Base-by-base conservation (phyloP, 2,329 filamentous ascomycete species). In the Diaporthe vaccinii region DNA sequence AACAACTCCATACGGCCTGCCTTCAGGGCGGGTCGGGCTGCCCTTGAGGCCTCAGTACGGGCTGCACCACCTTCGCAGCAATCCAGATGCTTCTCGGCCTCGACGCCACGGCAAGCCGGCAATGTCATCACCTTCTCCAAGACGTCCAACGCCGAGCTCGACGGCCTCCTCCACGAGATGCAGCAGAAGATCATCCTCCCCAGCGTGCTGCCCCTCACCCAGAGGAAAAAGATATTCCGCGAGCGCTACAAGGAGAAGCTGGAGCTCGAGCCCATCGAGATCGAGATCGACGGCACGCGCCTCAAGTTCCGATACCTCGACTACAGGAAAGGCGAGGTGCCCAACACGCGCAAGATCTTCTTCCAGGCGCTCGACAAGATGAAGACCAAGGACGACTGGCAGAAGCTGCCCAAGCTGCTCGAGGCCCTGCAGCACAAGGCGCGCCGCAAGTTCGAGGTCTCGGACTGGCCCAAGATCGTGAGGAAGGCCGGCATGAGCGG, bases 121-220 rank as follows among this genome's bases (percentile, higher is more conserved):
- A 78, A 82, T 68, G 83, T 87, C 76, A 82, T 88, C 74, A 78
- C 81, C 74, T 92, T 92, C 80, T 81, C 84, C 10, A 84, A 86
- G 71, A 88, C 89, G 6, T 89, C 89, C 20, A 88, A 88, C 58
- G 77, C 85, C 31, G 84, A 90, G 73, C 87, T 94, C 76, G 88
- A 92, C 81, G 75, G 81, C 17, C 80, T 87, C 44, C 88, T 94
- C 76, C 81, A 83, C 55, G 82, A 79, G 31, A 87, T 93, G 80
- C 90, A 91, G 77, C 83, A 87, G 61, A 89, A 89, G 78, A 87
- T 92, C 81, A 89, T 93, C 81, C 83, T 93, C 57, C 91, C 91
- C n/a, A 83, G 87, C 44, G 89, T 91, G 80, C 89, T 94, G 39
- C 85, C 87, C 31, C 74, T 81, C 39, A 82, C 84, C 69, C 89